Percentiles rank a stretch among this genome's conserved stretches.
These are phyloP conservation scores for Vigna hirtella DNA, from an alignment of 306 rosid species.

Conservation along the genomic window DNA sequence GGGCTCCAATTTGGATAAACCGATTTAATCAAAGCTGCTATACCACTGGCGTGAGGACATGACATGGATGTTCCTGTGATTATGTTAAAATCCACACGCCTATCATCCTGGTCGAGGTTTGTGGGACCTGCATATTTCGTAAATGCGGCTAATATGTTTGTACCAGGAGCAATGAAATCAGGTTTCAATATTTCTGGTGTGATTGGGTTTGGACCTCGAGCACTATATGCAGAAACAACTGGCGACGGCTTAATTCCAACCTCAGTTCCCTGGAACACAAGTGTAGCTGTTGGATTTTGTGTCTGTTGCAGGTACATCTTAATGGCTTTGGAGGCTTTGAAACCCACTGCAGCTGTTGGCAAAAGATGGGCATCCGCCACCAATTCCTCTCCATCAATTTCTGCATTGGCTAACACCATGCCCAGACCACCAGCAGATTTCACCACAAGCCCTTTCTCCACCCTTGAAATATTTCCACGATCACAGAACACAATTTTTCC, in stretches of 20 bases:
- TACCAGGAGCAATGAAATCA: conserved; percentile 86
- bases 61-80: conserved; percentile 91
- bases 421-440: conserved; percentile 77
- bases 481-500: conserved; percentile 83
- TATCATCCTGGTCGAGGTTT: conserved; percentile 42
- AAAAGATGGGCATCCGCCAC: conserved; percentile 74
- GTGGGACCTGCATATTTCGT: conserved; percentile 55
- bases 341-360: conserved; percentile 67
- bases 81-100: conserved; percentile 86
- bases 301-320: conserved; percentile 46
- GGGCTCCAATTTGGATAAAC: conserved; percentile 87
- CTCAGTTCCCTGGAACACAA: conserved; percentile 67
- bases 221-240: conserved; percentile 79
- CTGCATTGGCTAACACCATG: conserved; percentile 68
- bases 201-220: conserved; percentile 74
- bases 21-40: conserved; percentile 72
- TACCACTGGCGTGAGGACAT: conserved; percentile 88
- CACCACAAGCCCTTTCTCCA: conserved; percentile 68
- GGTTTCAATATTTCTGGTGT: conserved; percentile 73
- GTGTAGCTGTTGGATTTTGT: conserved; percentile 55
- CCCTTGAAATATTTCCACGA: conserved; percentile 60
- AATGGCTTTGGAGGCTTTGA: conserved; percentile 49
- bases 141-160: conserved; percentile 79
- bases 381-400: conserved; percentile 64
- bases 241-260: conserved; percentile 74